Conservation (phyloP, 352 stramenopile genomes). For the Blastocystis sp. region DNA sequence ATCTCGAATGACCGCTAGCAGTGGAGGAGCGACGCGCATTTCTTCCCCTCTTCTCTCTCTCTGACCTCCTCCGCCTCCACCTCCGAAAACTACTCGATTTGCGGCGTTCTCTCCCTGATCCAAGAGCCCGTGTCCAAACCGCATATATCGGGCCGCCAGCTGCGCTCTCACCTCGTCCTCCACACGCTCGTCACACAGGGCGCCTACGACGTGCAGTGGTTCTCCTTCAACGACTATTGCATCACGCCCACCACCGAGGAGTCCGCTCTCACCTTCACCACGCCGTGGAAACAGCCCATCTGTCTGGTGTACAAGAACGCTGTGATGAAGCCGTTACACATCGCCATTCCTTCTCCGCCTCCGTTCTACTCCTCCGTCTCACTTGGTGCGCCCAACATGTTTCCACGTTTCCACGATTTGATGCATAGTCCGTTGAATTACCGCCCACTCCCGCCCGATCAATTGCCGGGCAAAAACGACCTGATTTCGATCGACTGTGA, state of each 20-base stretch:
- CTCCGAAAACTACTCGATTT: neutral
- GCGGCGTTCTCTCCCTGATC: conserved; percentile 17
- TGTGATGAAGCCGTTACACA: neutral
- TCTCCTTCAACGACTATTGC: conserved; percentile 81
- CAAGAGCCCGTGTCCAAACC: neutral
- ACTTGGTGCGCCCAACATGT: conserved; percentile 19
- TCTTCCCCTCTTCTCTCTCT: neutral
- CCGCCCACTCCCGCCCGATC: conserved; percentile 1
- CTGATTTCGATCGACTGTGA: conserved; percentile 84
- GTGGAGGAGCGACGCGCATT: conserved; percentile 34
- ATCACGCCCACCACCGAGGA: conserved; percentile 75
- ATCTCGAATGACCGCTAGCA: conserved; percentile 9
- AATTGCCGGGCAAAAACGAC: conserved; percentile 76
- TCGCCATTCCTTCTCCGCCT: neutral
- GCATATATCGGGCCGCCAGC: no score
- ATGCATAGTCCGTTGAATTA: conserved; percentile 29
- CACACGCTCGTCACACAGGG: neutral
- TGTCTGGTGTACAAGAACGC: conserved; percentile 44
- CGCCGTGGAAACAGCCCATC: conserved; percentile 9
- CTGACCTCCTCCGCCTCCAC: neutral
- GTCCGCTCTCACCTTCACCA: conserved; percentile 78
- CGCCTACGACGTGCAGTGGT: conserved; percentile 72
- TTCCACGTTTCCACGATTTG: neutral
- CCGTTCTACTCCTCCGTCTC: conserved; percentile 55
- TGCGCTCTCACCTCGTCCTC: conserved; percentile 28